Evolutionary conservation across 768 basidiomycete species (phyloP), one percentile per base, ranked within the genome.

Genomic region (Asterophora parasitica): DNA sequence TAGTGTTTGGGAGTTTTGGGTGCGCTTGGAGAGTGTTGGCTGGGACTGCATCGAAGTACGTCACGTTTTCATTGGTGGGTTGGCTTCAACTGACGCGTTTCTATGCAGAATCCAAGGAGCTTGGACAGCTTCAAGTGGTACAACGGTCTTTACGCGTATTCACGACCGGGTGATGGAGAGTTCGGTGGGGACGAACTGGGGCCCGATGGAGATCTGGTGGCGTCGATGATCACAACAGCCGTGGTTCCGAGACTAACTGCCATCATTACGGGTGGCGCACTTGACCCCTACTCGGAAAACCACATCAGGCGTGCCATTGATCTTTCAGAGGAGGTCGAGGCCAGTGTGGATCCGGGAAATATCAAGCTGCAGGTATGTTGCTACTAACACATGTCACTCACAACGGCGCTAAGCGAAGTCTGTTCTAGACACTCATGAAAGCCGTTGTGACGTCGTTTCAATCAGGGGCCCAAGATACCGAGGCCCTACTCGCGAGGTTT

Each of bases 1-100:
- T 1, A 83, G 83, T 42, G 88, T 89, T 40, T 95, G 92, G 92
- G 92, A 93, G 64, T 95, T 93, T 63, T 94, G 91, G 90, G 81
- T 81, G n/a, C 73, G 92, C 46, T 69, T 92, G 48, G 93, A 97
- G 67, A 75, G 84, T 53, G 67, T 91, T 9, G 88, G 85, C 3
- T 96, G 94, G 94, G 81, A 92, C 62, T 90, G 88, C 38, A 72
- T 94, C 17, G 78, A 87, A 69, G 92, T 88, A 58, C 53, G 75
- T 68, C 32, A 43, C 19, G 32, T 37, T 15, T 36, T 13, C 20
- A 31, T 46, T 27, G 28, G 31, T 23, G 1, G 13, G 38, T 20
- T 34, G 34, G 27, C 32, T 20, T 38, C 37, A 17, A 42, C 11
- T 59, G 26, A 58, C 41, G 46, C 27, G 30, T 45, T 31, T 26